phyloP scores from a whole-genome alignment of 2,329 filamentous ascomycete species.

The Metarhizium anisopliae region DNA sequence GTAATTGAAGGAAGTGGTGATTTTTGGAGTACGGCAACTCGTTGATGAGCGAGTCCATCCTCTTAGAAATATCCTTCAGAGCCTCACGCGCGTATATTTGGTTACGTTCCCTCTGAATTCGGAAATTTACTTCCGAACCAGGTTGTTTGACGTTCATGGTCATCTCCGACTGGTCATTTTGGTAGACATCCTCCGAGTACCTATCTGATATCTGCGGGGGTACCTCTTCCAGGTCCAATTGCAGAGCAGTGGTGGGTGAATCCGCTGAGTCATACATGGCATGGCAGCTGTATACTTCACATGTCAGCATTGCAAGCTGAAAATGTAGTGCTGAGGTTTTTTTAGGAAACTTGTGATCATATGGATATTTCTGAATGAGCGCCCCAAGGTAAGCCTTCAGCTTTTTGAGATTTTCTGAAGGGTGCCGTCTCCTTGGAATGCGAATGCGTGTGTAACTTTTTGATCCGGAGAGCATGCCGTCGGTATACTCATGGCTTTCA shows the following conservation, averaged over 20 bases:
- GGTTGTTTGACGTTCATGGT: background rate
- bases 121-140: background rate
- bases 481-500: background rate
- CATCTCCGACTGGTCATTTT: background rate
- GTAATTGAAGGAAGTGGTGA: constrained; percentile 56
- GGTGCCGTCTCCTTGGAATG: constrained; percentile 28
- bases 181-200: background rate
- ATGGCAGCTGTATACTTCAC: constrained; percentile 71
- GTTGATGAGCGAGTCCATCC: constrained; percentile 63
- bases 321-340: constrained; percentile 63
- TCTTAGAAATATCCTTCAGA: constrained; percentile 53
- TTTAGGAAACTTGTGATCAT: constrained; percentile 51
- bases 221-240: constrained; percentile 5
- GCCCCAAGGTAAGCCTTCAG: constrained; percentile 61
- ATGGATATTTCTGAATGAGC: constrained; percentile 68
- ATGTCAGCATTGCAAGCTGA: constrained; percentile 69
- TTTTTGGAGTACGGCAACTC: constrained; percentile 63
- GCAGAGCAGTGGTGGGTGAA: constrained; percentile 21
- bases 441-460: background rate
- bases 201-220: background rate
- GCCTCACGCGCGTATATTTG: constrained; percentile 43
- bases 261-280: constrained; percentile 44
- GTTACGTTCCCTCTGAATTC: constrained; percentile 26
- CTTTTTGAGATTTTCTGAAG: constrained; percentile 33
- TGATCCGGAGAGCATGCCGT: background rate